phyloP scores from a whole-genome alignment of 805 yeast genomes.

The Middelhovenomyces tepae region DNA sequence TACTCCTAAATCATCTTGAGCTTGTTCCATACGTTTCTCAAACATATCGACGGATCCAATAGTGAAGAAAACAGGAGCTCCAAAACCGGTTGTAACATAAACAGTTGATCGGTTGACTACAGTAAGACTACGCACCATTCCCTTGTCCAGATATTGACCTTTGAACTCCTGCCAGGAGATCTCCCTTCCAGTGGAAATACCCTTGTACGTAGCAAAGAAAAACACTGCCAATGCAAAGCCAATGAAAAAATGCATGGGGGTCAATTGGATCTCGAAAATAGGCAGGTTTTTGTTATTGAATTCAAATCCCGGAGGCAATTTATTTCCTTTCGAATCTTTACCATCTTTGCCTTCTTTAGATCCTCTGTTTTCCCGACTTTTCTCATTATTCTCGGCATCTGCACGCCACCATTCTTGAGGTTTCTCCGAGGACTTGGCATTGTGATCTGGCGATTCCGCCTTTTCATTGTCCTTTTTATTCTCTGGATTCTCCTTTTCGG shows the following conservation, averaged over 20 bases:
- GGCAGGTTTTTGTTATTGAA: constrained; percentile 9
- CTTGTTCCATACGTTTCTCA: constrained; percentile 69
- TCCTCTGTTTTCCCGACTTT: constrained; percentile 1
- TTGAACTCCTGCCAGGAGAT: constrained; percentile 78
- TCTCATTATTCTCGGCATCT: constrained; percentile 1
- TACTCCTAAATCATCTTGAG: constrained; percentile 62
- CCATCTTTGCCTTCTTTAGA: neutral
- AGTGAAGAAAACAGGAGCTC: constrained; percentile 53
- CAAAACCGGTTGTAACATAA: constrained; percentile 42
- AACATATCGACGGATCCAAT: constrained; percentile 82
- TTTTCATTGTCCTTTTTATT: constrained; percentile 1
- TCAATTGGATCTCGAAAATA: constrained; percentile 10
- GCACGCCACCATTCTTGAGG: constrained; percentile 5
- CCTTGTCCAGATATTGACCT: constrained; percentile 65
- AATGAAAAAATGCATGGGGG: constrained; percentile 1
- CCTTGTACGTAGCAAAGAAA: constrained; percentile 1
- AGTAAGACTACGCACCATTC: constrained; percentile 62
- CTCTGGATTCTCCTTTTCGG: neutral
- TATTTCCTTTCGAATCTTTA: constrained; percentile 3
- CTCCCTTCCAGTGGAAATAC: constrained; percentile 13
- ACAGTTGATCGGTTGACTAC: constrained; percentile 70
- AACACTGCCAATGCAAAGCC: neutral
- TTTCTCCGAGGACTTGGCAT: neutral
- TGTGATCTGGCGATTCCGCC: neutral
- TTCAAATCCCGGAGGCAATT: constrained; percentile 12